Evolutionary conservation across 768 basidiomycete genomes (phyloP), one percentile per base, ranked within the genome.

Genomic region (Hysterangium stoloniferum): DNA sequence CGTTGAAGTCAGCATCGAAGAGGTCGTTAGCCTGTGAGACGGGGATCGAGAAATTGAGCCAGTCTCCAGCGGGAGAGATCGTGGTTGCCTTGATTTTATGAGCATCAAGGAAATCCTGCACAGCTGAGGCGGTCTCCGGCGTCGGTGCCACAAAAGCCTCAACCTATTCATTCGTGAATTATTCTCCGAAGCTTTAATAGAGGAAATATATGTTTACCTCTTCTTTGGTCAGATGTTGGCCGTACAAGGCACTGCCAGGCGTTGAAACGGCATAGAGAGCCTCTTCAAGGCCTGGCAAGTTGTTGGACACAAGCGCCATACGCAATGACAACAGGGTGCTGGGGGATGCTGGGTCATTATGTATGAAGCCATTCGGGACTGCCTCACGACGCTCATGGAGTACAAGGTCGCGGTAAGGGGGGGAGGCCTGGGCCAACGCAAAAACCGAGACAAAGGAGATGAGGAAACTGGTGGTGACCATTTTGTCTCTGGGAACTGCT

Each of bases 281-380:
- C 32, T 72, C 61, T 57, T 81, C 77, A 48, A 82, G 60, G 22
- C 63, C 59, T 34, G 61, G 56, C 56, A 80, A 79, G 57, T 77
- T 68, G 20, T 71, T 70, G 54, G 78, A 79, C 7, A 70, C 71
- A 24, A 83, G 71, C 19, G 71, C 80, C 40, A 83, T 78, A 19
- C 62, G 58, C 17, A 66, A 53, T 12, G 48, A 59, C 32, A 66
- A 49, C 15, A 52, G 35, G 11, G 55, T 56, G 22, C 58, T 29
- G 19, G 56, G 24, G 11, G 59, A 6, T 4, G 60, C 57, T 22
- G 58, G 33, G 4, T 57, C 57, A 15, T 34, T 24, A 4, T 9
- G 17, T 6, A 35, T 11, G 34, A 53, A 53, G n/a, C 40, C 37
- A 6, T 50, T 15, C 7, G 35, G 48, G 28, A 50, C 17, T 12